A percentile compares a stretch with the other conserved stretches of the same genome.
Conservation (phyloP, 805 yeast genomes). For the Candida dajiaensis region DNA sequence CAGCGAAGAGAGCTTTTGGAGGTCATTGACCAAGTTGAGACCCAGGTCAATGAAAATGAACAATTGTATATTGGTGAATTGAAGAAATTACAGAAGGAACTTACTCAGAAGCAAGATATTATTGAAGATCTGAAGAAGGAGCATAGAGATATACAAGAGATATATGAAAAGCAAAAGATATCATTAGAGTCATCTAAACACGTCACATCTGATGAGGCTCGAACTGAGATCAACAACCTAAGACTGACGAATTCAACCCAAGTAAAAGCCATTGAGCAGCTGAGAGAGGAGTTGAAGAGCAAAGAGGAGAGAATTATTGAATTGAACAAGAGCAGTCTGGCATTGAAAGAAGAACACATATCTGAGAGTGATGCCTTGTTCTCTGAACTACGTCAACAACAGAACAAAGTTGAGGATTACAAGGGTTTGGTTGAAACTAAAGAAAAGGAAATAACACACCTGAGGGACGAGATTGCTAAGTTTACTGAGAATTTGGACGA, state of each 20-base stretch:
- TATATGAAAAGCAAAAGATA: constrained; percentile 11
- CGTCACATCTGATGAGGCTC: constrained; percentile 27
- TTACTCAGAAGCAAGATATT: constrained; percentile 22
- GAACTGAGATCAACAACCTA: constrained; percentile 27
- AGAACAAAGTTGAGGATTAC: not conserved
- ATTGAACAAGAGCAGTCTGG: constrained; percentile 22
- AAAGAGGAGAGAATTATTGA: constrained; percentile 8
- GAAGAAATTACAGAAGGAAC: constrained; percentile 27
- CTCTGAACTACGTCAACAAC: not conserved
- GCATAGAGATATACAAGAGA: constrained; percentile 14
- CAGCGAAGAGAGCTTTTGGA: constrained; percentile 57
- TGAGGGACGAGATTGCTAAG: not conserved
- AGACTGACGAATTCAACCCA: constrained; percentile 26
- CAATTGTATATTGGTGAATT: constrained; percentile 41
- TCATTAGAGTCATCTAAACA: constrained; percentile 22
- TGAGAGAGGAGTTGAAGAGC: constrained; percentile 17
- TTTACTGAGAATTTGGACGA: not conserved
- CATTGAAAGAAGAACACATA: constrained; percentile 23
- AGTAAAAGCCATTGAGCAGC: constrained; percentile 22
- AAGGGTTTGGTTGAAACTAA: not conserved
- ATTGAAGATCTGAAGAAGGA: constrained; percentile 20
- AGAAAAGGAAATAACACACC: constrained; percentile 1
- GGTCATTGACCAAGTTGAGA: constrained; percentile 48
- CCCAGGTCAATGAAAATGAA: constrained; percentile 52
- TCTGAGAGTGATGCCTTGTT: constrained; percentile 4